Evolutionary conservation across 495 filamentous ascomycete species (phyloP), one percentile per base, ranked within the genome.

Genomic region (Trichoderma asperelloides): DNA sequence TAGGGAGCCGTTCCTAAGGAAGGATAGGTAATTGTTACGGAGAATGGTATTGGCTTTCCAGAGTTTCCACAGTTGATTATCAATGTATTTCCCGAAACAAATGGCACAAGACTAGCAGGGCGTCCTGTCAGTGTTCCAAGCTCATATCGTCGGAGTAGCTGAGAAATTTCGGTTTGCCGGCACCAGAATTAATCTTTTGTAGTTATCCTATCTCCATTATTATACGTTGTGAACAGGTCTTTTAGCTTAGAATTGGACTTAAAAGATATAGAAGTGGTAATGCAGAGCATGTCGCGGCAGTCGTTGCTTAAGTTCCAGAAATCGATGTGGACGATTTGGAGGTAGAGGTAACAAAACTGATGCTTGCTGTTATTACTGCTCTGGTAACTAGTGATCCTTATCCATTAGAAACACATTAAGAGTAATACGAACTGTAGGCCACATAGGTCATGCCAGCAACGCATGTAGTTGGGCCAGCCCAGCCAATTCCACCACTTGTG

Each of bases 101-200:
- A 75, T 64, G 74, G 78, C 6, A 78, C 77, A 33, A 83, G 73
- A 8, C 74, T 71, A 68, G 76, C 73, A 0, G 79, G 80, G 2
- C 75, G 73, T 8, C 77, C 73, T 0, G 84, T 83, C 55, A 80
- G 75, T 15, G 69, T 75, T 40, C 84, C 84, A 23, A 85, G 80
- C 72, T 86, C 83, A 71, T 81, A 84, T 51, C 74, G 73, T 70
- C 83, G 79, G 13, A 86, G 65, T 62, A 82, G 74, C 66, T 79
- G 74, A 69, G 68, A 75, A 66, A 85, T 82, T 75, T 86, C 80
- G 21, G 74, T 70, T 68, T 79, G 78, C 18, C 81, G 79, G 73
- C 83, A 85, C 23, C 67, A 64, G 78, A 79, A 86, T 64, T 82
- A 76, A 5, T 69, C 76, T 67, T 77, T 71, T 67, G 73, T 81